Conservation (phyloP, 768 basidiomycete genomes). For the Auricularia cornea region DNA sequence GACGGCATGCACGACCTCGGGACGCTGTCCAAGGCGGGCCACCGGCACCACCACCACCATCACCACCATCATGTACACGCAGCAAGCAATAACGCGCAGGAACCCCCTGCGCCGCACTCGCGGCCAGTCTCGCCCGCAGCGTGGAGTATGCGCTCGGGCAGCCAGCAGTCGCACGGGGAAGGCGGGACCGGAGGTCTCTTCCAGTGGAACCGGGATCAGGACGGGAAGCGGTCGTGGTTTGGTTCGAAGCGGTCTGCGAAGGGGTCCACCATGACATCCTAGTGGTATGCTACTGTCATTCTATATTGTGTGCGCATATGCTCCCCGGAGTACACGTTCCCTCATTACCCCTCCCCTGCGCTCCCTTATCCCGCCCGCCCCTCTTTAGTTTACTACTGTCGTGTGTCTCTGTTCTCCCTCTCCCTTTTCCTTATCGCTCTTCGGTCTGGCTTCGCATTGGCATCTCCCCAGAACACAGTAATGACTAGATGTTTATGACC, state of each 20-base stretch:
- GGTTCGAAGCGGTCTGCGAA: slow-evolving; percentile 8
- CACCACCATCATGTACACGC: slow-evolving; percentile 51
- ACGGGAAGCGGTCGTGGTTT: slow-evolving; percentile 9
- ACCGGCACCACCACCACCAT: slow-evolving; percentile 22
- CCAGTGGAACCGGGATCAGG: slow-evolving; percentile 16
- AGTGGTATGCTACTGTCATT: background rate
- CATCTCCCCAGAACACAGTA: background rate
- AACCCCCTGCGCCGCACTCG: slow-evolving; percentile 30
- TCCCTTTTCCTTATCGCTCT: too few species aligned
- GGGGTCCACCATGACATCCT: background rate
- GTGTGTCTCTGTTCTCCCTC: background rate
- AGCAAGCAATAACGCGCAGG: slow-evolving; percentile 28
- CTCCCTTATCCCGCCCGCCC: background rate
- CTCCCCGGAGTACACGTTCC: background rate
- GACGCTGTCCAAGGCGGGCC: slow-evolving; percentile 28
- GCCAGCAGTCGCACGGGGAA: slow-evolving; percentile 57
- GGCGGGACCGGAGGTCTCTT: background rate
- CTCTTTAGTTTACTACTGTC: background rate
- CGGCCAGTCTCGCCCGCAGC: slow-evolving; percentile 66
- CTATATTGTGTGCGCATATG: background rate
- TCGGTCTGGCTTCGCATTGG: background rate
- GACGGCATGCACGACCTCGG: slow-evolving; percentile 84
- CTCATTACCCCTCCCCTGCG: background rate
- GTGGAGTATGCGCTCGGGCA: slow-evolving; percentile 85
- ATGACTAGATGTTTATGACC: background rate